Evolutionary conservation across 306 rosid species (phyloP), one percentile per base, ranked within the genome.

Genomic region (Lathyrus tuberosus): DNA sequence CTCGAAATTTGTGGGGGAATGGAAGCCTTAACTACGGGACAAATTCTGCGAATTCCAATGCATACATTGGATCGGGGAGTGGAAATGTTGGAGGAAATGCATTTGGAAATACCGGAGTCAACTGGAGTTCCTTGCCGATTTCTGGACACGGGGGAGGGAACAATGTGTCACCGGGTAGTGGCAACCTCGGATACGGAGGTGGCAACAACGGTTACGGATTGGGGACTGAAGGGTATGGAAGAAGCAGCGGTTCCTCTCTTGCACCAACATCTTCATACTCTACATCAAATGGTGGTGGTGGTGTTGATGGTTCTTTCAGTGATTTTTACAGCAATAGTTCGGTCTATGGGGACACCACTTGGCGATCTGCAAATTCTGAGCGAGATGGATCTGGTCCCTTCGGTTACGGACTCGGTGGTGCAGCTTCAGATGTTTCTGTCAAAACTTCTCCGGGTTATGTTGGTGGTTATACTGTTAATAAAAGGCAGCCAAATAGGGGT

Each of bases 401-500:
- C 41, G 92, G 95, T 77, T 91, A 91, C 73, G 97, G 89, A 61
- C 91, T 94, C 67, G 92, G 90, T 38, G 79, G 83, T 65, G 79
- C 89, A 71, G 79, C 95, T 79, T 77, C 95, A 4, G 97, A 91
- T 65, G 89, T 82, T 82, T 84, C 97, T 76, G 83, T 86, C 70
- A 91, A 84, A 80, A 82, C 82, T 82, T 78, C 96, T 81, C 97
- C 96, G 59, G 91, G 95, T 72, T 88, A 84, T 79, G 88, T 94
- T 83, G 99, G 99, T 75, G 95, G 95, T 71, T 91, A 91, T 83
- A 89, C 89, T 79, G 92, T 84, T 84, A 88, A 87, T 86, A 91
- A 86, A 91, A 86, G 99, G 82, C 96, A 91, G 91, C 76, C 97
- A 73, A 88, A 87, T 83, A 88, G 97, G 88, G 99, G 99, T 94